phyloP scores from a whole-genome alignment of 73 alveolate species.

The Halteria grandinella region DNA sequence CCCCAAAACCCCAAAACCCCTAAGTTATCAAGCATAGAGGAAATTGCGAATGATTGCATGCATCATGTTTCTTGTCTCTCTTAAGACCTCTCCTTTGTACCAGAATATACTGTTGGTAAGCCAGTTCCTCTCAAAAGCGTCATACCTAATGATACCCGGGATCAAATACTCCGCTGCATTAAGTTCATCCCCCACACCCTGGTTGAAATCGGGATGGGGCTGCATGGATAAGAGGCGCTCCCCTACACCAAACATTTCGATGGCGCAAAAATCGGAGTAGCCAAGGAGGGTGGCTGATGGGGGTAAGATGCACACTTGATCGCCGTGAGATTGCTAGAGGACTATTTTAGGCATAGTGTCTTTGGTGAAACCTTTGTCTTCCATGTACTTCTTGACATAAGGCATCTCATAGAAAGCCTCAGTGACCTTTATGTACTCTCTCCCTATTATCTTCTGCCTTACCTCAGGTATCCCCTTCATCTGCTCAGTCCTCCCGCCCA shows the following conservation, averaged over 20 bases:
- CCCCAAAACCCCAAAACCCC: too few relatives aligned
- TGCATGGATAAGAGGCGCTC: constrained; percentile 4
- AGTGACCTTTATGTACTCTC: background rate
- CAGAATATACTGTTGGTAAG: too few relatives aligned
- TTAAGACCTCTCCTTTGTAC: too few relatives aligned
- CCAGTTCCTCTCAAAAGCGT: too few relatives aligned
- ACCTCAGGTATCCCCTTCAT: constrained; percentile 11
- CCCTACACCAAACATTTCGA: constrained; percentile 4
- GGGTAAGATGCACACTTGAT: background rate
- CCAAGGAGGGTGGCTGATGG: background rate
- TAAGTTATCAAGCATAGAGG: too few relatives aligned
- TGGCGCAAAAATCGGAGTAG: background rate
- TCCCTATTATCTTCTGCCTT: constrained; percentile 5
- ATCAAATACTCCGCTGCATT: background rate
- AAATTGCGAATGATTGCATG: too few relatives aligned
- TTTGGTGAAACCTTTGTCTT: background rate
- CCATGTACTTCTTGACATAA: background rate
- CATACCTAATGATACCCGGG: too few relatives aligned
- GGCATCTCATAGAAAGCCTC: constrained; percentile 8
- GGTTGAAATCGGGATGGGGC: constrained; percentile 20
- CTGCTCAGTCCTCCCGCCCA: constrained; percentile 5
- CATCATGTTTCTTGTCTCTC: too few relatives aligned
- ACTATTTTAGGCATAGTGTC: constrained; percentile 8
- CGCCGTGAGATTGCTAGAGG: constrained; percentile 29
- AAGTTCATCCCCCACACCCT: background rate